Evolutionary conservation across 768 basidiomycete genomes (phyloP).

Genomic region (Russula brevipes): DNA sequence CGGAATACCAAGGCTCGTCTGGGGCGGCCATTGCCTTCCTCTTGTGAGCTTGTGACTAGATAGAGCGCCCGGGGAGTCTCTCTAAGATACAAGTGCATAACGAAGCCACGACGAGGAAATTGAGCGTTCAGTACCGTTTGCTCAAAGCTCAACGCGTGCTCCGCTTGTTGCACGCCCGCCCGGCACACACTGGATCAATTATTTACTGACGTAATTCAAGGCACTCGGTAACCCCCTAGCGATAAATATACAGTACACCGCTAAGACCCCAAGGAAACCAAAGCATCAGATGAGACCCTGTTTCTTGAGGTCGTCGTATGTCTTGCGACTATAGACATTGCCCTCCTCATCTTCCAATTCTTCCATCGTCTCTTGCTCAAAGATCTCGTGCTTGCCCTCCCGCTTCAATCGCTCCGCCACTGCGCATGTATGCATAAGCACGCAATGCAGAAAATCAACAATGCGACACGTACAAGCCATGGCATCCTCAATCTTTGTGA

Average conservation of each 20-base stretch:
- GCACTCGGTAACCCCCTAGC: background rate
- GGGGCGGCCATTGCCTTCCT: slow-evolving; percentile 58
- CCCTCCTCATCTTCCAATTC: slow-evolving; percentile 98
- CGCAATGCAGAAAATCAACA: background rate
- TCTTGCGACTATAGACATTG: slow-evolving; percentile 96
- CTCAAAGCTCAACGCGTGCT: no score
- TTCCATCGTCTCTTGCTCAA: slow-evolving; percentile 92
- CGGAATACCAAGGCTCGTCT: slow-evolving; percentile 67
- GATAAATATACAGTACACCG: background rate
- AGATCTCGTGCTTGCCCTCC: slow-evolving; percentile 92
- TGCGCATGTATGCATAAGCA: slow-evolving; percentile 31
- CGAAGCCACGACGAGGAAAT: background rate
- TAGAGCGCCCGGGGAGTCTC: slow-evolving; percentile 66
- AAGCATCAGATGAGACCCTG: slow-evolving; percentile 70
- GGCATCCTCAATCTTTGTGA: slow-evolving; percentile 95
- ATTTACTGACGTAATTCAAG: slow-evolving; percentile 10
- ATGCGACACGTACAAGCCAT: slow-evolving; percentile 65
- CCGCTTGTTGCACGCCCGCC: no score
- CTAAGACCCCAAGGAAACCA: background rate
- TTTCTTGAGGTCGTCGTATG: slow-evolving; percentile 95
- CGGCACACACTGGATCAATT: background rate
- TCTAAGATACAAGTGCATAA: slow-evolving; percentile 74
- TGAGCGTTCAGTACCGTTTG: background rate
- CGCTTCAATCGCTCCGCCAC: slow-evolving; percentile 97
- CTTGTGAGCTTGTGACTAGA: slow-evolving; percentile 64